Base-by-base conservation (phyloP, 805 yeast species). In the Maudiozyma bulderi region DNA sequence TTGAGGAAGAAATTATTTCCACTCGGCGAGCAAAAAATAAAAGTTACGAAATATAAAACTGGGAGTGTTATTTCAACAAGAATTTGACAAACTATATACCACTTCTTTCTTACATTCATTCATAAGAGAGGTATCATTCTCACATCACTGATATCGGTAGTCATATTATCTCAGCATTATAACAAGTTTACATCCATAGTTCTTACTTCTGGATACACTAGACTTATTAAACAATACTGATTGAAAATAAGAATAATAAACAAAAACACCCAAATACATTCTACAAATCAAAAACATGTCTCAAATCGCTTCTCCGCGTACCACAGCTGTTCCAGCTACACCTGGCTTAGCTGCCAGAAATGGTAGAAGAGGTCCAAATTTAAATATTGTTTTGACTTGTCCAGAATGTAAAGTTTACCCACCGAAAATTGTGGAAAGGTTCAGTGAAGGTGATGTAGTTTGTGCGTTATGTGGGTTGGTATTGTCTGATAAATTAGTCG, bases 391-490 rank as follows among this genome's bases (percentile, higher is more conserved):
- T 11, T 73, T 91, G 54, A 82, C 91, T 14, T 91, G 99, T 65
- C 98, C 98, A 2, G 99, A 91, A 63, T 91, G 99, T 71, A 85
- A 88, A 64, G 90, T 86, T 34, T 86, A 81, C 61, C 99, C 99
- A 11, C 99, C 99, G 4, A 95, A 91, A 61, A 74, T 91, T 54
- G 86, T 90, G 29, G 99, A 91, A 70, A 73, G 97, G 57, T 95
- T 90, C 61, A 85, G 95, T 57, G 98, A 91, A 66, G 99, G 99
- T 40, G 99, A 91, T 67, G 89, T 93, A 58, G 96, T 91, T n/a
- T 91, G 99, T 72, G 98, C 96, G 1, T 76, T 89, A 53, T 93
- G 99, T 73, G 99, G 99, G 3, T 73, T 93, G 50, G 98, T 91
- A 1, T 76, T 93, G 28, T 86, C 95, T 57, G 95, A 89, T 64